A percentile compares a stretch with the other conserved stretches of the same genome.
phyloP scores from a whole-genome alignment of 78 protist species.

The Dictyostelium purpureum region DNA sequence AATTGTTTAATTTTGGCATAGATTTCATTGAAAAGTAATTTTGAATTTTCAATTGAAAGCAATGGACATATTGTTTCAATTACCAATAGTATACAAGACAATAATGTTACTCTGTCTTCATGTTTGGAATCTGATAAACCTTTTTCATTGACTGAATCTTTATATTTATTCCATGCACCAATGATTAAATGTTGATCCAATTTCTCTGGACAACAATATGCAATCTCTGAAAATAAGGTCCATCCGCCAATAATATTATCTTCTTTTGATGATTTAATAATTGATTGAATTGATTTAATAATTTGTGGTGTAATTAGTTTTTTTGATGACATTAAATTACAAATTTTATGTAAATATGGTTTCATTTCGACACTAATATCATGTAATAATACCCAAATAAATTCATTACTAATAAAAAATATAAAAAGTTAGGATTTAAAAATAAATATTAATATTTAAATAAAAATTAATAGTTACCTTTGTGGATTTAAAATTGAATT shows the following conservation, averaged over 20 bases:
- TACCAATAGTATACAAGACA: background rate
- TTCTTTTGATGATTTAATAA: background rate
- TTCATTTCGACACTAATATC: slow-evolving; percentile 25
- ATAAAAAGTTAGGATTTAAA: background rate
- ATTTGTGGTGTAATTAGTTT: slow-evolving; percentile 50
- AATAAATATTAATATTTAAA: background rate
- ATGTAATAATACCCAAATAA: slow-evolving; percentile 16
- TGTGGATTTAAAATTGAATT: background rate
- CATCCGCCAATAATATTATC: slow-evolving; percentile 11
- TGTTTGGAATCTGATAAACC: background rate
- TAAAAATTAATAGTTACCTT: background rate
- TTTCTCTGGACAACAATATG: slow-evolving; percentile 48
- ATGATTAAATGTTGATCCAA: slow-evolving; percentile 42
- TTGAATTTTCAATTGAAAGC: background rate
- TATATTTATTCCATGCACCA: slow-evolving; percentile 24
- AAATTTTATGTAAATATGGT: slow-evolving; percentile 36
- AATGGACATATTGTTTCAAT: slow-evolving; percentile 1
- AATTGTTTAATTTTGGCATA: background rate
- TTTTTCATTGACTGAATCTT: background rate
- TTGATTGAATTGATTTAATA: slow-evolving; percentile 2
- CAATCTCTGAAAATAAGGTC: slow-evolving; percentile 54
- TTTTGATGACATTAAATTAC: slow-evolving; percentile 49
- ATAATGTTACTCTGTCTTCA: background rate
- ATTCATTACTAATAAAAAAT: background rate
- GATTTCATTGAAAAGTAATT: slow-evolving; percentile 28